Percentiles rank a stretch among this genome's conserved stretches.
Conservation (phyloP, 73 alveolate species). For the Paramecium primaurelia region DNA sequence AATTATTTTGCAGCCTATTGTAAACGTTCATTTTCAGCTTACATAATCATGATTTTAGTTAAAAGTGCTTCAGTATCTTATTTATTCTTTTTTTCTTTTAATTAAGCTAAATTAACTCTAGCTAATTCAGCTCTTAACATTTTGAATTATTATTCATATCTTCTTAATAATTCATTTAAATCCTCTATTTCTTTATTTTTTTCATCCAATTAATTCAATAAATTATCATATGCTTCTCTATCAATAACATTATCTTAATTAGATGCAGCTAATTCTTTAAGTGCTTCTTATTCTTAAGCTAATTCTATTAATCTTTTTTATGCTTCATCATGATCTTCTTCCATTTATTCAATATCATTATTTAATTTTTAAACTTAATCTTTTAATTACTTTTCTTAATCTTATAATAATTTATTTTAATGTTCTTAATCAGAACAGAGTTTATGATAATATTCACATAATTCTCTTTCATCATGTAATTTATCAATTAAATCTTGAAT, state of each 20-base stretch:
- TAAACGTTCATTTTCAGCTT: conserved; percentile 43
- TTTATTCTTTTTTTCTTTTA: not conserved
- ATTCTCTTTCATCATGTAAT: not conserved
- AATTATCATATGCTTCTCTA: not conserved
- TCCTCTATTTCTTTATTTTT: conserved; percentile 20
- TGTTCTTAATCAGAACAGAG: not conserved
- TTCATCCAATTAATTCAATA: not conserved
- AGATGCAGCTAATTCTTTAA: not conserved
- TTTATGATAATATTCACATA: not conserved
- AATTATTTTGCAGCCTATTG: not conserved
- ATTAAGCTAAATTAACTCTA: conserved; percentile 8
- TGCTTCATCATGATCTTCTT: conserved; percentile 1
- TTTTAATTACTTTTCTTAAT: not conserved
- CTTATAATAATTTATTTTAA: not conserved
- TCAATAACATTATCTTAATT: not conserved
- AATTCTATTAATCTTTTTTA: not conserved
- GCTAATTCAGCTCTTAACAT: conserved; percentile 14
- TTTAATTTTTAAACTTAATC: not conserved
- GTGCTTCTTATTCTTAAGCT: not conserved
- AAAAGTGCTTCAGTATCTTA: not conserved
- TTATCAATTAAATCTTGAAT: not conserved
- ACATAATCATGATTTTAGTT: not conserved
- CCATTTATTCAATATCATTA: not conserved
- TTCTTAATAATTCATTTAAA: not conserved
- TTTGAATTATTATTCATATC: conserved; percentile 35